Evolutionary conservation across 2,329 filamentous ascomycete species (phyloP).

Genomic region (Ophiosphaerella herpotricha): DNA sequence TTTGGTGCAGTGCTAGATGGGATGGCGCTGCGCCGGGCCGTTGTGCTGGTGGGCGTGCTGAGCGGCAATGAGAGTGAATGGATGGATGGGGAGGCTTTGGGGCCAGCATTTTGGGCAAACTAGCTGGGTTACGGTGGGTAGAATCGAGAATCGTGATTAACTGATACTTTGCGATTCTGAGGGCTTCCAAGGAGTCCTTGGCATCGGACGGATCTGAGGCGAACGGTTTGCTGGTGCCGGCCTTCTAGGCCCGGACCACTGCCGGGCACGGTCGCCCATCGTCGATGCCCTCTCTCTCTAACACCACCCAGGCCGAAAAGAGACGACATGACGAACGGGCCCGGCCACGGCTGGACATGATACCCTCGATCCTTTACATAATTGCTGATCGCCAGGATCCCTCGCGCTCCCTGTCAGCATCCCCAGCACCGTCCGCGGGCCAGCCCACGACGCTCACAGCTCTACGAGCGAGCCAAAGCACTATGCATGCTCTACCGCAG

Average conservation of each 20-base stretch:
- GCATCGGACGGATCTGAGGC: slow-evolving; percentile 17
- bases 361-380: background rate
- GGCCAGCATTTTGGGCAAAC: slow-evolving; percentile 8
- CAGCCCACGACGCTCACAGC: too few relatives aligned
- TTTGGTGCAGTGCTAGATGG: background rate
- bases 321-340: slow-evolving; percentile 6
- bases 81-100: background rate
- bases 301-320: slow-evolving; percentile 6
- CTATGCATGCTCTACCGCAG: too few relatives aligned
- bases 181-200: slow-evolving; percentile 7
- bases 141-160: slow-evolving; percentile 11
- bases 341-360: background rate
- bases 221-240: slow-evolving; percentile 6
- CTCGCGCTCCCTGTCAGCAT: too few relatives aligned
- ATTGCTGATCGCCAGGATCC: slow-evolving; percentile 7
- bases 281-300: slow-evolving; percentile 17
- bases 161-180: slow-evolving; percentile 18
- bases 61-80: slow-evolving; percentile 1
- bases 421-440: too few relatives aligned
- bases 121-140: slow-evolving; percentile 18
- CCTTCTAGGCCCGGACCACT: slow-evolving; percentile 10
- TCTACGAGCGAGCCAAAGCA: too few relatives aligned
- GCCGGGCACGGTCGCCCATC: slow-evolving; percentile 11
- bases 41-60: background rate
- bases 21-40: background rate